phyloP scores from a whole-genome alignment of 169 alveolate genomes.

The Eimeria necatrix region DNA sequence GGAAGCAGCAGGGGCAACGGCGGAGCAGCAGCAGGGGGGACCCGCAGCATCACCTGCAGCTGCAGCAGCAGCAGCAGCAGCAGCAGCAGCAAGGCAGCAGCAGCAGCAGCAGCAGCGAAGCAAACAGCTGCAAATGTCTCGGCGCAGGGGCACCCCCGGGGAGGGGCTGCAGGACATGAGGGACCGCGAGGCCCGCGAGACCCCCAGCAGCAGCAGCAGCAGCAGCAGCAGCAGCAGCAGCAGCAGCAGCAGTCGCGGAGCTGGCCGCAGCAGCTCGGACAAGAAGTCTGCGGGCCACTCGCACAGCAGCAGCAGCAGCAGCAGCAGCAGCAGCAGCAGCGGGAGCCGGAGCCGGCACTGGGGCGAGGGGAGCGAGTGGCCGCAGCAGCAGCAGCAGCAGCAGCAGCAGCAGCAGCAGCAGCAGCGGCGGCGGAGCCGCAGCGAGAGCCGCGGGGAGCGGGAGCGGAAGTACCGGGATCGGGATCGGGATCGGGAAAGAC shows the following conservation, averaged over 20 bases:
- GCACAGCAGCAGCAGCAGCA: not conserved
- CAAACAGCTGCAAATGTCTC: not conserved
- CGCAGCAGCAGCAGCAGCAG: not conserved
- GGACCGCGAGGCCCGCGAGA: not conserved
- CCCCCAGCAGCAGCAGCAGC: conserved; percentile 37
- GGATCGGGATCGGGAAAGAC: not conserved
- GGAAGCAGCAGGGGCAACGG: not conserved
- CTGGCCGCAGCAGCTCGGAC: not conserved
- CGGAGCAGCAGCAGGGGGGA: not conserved
- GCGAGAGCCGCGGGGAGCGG: conserved; percentile 8
- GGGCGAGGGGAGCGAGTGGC: not conserved
- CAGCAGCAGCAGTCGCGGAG: no score
- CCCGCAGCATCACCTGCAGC: not conserved
- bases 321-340: conserved; percentile 18
- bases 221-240: conserved; percentile 28
- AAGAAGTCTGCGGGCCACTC: conserved; percentile 10
- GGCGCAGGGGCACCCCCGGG: not conserved
- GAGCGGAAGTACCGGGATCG: not conserved
- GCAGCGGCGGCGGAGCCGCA: conserved; percentile 30
- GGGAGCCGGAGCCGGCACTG: not conserved
- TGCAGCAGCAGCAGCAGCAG: conserved; percentile 1
- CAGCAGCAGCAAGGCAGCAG: not conserved
- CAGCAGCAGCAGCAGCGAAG: not conserved
- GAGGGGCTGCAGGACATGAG: not conserved
- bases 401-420: conserved; percentile 15